Percentiles rank a stretch among this genome's conserved stretches.
These are phyloP conservation scores for sunflower (Helianthus annuus) DNA, from an alignment of 129 eudicot genomes.

Conservation along the genomic window DNA sequence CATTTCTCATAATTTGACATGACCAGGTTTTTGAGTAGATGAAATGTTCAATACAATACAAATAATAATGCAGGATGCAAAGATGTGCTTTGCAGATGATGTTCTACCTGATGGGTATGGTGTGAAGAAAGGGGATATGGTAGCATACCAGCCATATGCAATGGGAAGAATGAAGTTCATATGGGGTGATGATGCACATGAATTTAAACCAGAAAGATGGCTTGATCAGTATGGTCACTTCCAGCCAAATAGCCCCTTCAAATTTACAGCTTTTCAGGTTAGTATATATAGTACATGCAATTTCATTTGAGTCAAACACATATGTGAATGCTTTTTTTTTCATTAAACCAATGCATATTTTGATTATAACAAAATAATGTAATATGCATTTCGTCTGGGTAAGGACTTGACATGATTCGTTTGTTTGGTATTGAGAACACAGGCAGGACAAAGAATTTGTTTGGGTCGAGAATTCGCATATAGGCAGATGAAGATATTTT, in stretches of 20 bases:
- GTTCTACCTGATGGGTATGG: conserved; percentile 61
- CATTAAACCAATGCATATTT: too few species aligned
- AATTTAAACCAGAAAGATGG: conserved; percentile 57
- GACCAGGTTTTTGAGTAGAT: neutral
- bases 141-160: conserved; percentile 67
- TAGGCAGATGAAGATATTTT: too few species aligned
- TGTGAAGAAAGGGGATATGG: conserved; percentile 60
- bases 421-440: too few species aligned
- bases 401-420: too few species aligned
- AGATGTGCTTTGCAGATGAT: conserved; percentile 60
- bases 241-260: conserved; percentile 26
- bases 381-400: too few species aligned
- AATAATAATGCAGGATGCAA: conserved; percentile 41
- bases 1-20: neutral
- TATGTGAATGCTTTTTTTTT: too few species aligned
- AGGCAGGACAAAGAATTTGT: too few species aligned
- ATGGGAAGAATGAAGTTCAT: conserved; percentile 73
- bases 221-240: conserved; percentile 15
- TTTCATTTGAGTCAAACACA: too few species aligned
- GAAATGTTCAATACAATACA: neutral
- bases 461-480: too few species aligned
- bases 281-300: too few species aligned
- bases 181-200: conserved; percentile 69
- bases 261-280: neutral
- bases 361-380: too few species aligned